phyloP scores from a whole-genome alignment of 306 rosid species.

The Trifolium repens region DNA sequence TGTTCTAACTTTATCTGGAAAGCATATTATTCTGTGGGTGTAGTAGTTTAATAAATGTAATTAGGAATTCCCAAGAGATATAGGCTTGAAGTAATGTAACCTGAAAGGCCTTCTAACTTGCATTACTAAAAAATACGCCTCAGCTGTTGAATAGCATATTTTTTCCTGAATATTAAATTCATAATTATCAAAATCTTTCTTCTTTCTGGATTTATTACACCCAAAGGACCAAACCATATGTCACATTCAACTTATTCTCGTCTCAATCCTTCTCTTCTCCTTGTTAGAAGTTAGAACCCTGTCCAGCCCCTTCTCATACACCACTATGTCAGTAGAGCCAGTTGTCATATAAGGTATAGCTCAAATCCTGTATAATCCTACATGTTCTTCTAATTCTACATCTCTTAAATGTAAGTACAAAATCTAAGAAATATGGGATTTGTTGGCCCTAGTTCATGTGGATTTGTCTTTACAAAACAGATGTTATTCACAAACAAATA shows the following conservation, averaged over 20 bases:
- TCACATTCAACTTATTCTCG: neutral
- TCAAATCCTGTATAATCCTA: conserved; percentile 3
- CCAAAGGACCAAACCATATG: conserved; percentile 17
- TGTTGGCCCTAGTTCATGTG: neutral
- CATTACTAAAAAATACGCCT: neutral
- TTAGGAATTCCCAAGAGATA: conserved; percentile 13
- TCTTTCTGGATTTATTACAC: conserved; percentile 6
- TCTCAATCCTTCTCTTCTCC: conserved; percentile 11
- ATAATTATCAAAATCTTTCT: conserved; percentile 18
- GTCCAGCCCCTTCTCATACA: neutral
- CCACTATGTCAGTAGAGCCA: conserved; percentile 11
- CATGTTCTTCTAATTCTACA: conserved; percentile 14
- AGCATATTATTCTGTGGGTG: neutral
- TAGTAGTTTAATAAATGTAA: conserved; percentile 2
- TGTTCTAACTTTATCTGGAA: neutral
- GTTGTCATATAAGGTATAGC: conserved; percentile 8
- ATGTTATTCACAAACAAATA: conserved; percentile 3
- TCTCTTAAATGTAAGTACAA: conserved; percentile 24
- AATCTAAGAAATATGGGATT: conserved; percentile 7
- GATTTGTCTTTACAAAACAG: neutral
- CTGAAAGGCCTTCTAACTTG: conserved; percentile 8
- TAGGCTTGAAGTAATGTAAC: neutral
- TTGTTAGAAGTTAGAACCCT: conserved; percentile 36
- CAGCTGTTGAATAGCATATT: conserved; percentile 15
- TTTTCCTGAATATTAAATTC: conserved; percentile 21